A percentile compares a stretch with the other conserved stretches of the same genome.
These are phyloP conservation scores for Sporothrix dimorphospora DNA, from an alignment of 2,329 filamentous ascomycete species.

Conservation along the genomic window DNA sequence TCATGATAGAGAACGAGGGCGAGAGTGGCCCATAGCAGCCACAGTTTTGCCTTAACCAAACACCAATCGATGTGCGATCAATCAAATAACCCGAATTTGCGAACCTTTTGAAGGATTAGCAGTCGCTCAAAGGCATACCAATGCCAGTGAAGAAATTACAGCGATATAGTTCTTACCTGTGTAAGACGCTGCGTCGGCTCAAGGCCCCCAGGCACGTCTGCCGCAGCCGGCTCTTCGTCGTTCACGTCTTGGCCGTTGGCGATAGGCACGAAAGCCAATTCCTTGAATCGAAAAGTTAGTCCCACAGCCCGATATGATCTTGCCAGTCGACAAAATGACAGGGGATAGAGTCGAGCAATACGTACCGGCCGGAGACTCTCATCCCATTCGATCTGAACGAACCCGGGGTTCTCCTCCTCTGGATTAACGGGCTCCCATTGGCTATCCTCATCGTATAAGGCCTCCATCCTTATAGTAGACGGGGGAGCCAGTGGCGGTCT, in stretches of 20 bases:
- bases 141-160: too few species aligned
- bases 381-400: slow-evolving; percentile 75
- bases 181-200: slow-evolving; percentile 76
- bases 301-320: neutral
- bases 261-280: slow-evolving; percentile 44
- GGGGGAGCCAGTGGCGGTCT: slow-evolving; percentile 45
- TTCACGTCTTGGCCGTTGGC: slow-evolving; percentile 44
- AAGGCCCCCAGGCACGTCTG: slow-evolving; percentile 46
- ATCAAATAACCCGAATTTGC: slow-evolving; percentile 42
- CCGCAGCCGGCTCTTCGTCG: slow-evolving; percentile 25
- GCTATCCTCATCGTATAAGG: slow-evolving; percentile 70
- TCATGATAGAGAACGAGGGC: slow-evolving; percentile 42
- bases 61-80: neutral
- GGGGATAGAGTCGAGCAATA: neutral
- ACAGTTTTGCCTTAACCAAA: neutral
- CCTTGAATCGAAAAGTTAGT: slow-evolving; percentile 23
- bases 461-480: slow-evolving; percentile 64
- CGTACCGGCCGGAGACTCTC: slow-evolving; percentile 64
- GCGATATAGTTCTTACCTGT: slow-evolving; percentile 51
- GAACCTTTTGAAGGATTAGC: slow-evolving; percentile 37
- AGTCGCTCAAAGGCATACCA: slow-evolving; percentile 37
- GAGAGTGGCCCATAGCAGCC: neutral
- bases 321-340: neutral
- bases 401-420: slow-evolving; percentile 65
- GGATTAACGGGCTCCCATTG: slow-evolving; percentile 70